Conservation (phyloP, 2,329 filamentous ascomycete genomes). For the Huntiella moniliformis region DNA sequence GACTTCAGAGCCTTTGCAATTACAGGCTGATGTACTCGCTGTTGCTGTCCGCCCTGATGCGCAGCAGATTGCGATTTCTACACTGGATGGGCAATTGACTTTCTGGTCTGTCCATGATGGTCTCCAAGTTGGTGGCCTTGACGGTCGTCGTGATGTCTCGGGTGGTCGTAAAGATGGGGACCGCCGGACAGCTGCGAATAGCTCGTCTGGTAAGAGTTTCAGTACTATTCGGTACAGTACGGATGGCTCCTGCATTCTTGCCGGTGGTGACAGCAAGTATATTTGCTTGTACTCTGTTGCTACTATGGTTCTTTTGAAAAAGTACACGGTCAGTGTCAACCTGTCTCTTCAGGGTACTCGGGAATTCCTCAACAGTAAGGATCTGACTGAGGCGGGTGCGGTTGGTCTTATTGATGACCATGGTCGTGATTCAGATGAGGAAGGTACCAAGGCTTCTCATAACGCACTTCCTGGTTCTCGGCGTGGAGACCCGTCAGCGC, state of each 20-base stretch:
- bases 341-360: conserved; percentile 91
- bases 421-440: conserved; percentile 28
- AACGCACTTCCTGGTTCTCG: conserved; percentile 71
- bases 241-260: conserved; percentile 77
- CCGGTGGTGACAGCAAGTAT: conserved; percentile 92
- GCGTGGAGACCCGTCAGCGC: conserved; percentile 58
- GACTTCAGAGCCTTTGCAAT: conserved; percentile 80
- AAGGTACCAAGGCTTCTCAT: conserved; percentile 76
- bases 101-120: conserved; percentile 91
- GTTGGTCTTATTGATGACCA: conserved; percentile 68
- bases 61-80: conserved; percentile 76
- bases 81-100: conserved; percentile 77
- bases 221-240: conserved; percentile 76
- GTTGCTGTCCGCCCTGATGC: conserved; percentile 82
- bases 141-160: conserved; percentile 80
- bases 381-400: conserved; percentile 80
- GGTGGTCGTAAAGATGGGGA: conserved; percentile 80
- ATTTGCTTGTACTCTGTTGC: conserved; percentile 94
- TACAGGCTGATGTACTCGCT: conserved; percentile 77
- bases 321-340: conserved; percentile 90
- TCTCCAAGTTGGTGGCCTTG: conserved; percentile 66
- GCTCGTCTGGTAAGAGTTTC: conserved; percentile 78
- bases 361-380: conserved; percentile 85
- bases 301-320: conserved; percentile 80
- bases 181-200: conserved; percentile 77